phyloP scores from a whole-genome alignment of 208 protist genomes.

The Trypanosoma boissoni region DNA sequence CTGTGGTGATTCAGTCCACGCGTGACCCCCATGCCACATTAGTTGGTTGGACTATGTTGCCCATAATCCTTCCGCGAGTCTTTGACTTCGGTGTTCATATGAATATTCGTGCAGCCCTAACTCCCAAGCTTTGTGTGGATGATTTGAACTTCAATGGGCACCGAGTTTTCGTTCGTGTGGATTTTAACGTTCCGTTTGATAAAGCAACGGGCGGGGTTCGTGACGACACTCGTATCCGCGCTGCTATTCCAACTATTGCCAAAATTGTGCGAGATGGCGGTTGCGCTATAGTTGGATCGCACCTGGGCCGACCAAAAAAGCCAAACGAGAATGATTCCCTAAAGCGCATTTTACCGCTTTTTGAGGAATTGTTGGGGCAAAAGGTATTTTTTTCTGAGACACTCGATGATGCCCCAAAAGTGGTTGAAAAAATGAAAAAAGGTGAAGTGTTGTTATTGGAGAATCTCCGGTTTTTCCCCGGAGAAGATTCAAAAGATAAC shows the following conservation, averaged over 20 bases:
- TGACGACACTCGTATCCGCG: constrained; percentile 95
- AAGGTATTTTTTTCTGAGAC: constrained; percentile 61
- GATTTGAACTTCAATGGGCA: constrained; percentile 89
- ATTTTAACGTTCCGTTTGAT: constrained; percentile 99
- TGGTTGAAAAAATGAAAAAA: constrained; percentile 71
- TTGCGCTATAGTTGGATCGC: constrained; percentile 93
- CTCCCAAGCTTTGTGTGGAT: constrained; percentile 86
- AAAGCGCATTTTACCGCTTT: constrained; percentile 82
- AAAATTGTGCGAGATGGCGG: constrained; percentile 92
- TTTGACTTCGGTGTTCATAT: constrained; percentile 89
- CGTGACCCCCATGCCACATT: constrained; percentile 86
- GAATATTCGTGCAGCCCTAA: constrained; percentile 81
- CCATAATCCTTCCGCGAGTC: constrained; percentile 67
- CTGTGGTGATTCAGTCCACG: constrained; percentile 84
- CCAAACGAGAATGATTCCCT: constrained; percentile 91
- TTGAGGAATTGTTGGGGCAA: constrained; percentile 88
- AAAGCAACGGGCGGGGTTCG: constrained; percentile 90
- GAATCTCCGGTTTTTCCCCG: constrained; percentile 99
- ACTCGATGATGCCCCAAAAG: constrained; percentile 39
- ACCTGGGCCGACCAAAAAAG: constrained; percentile 98
- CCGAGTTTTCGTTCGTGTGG: constrained; percentile 95
- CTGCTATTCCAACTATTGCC: constrained; percentile 95
- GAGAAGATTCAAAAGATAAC: constrained; percentile 95
- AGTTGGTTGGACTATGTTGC: constrained; percentile 85
- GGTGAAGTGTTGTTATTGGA: constrained; percentile 98